A percentile compares a stretch with the other conserved stretches of the same genome.
Conservation (phyloP, 495 filamentous ascomycete species). For the Oidiodendron maius region DNA sequence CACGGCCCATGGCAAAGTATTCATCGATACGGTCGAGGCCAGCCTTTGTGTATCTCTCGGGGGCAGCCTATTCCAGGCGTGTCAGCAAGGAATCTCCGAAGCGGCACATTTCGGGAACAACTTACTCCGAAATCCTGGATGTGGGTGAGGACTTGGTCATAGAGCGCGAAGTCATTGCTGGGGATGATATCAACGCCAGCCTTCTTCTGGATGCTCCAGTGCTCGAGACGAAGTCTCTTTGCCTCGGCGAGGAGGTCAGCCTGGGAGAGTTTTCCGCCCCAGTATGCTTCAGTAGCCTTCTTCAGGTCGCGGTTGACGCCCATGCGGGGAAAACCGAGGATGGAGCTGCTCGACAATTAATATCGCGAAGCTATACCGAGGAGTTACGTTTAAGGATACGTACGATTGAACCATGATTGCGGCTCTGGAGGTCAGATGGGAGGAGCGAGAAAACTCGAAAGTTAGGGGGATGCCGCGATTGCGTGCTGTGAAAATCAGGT, state of each 20-base stretch:
- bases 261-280: constrained; percentile 87
- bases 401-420: constrained; percentile 79
- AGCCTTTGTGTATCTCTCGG: constrained; percentile 83
- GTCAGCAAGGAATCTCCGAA: too few relatives aligned
- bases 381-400: constrained; percentile 21
- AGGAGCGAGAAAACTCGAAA: neutral
- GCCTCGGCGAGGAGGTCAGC: constrained; percentile 85
- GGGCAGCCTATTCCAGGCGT: constrained; percentile 65
- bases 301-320: constrained; percentile 97
- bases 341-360: constrained; percentile 35
- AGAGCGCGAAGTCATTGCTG: constrained; percentile 98
- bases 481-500: neutral
- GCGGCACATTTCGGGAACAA: too few relatives aligned
- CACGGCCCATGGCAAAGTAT: constrained; percentile 99
- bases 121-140: constrained; percentile 96
- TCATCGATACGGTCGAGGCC: constrained; percentile 83
- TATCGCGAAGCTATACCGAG: constrained; percentile 7
- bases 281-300: constrained; percentile 98
- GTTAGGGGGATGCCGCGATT: neutral
- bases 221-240: constrained; percentile 89
- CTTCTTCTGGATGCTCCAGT: constrained; percentile 99
- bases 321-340: constrained; percentile 90
- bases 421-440: constrained; percentile 9
- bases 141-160: constrained; percentile 97
- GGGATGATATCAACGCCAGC: constrained; percentile 95